Evolutionary conservation across 306 rosid species (phyloP).

Genomic region (Aeschynomene evenia): DNA sequence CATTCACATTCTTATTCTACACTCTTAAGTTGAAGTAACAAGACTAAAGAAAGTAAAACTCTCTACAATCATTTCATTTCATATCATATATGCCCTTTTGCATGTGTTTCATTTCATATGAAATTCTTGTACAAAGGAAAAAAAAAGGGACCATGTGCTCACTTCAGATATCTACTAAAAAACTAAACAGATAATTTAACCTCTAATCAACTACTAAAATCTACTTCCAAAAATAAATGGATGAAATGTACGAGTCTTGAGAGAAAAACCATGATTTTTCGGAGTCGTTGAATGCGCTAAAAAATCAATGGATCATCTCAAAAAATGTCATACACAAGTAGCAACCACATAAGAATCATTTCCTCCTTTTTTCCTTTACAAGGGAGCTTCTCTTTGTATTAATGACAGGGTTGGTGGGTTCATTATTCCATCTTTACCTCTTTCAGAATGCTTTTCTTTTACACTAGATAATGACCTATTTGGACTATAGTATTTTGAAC

Average conservation of each 20-base stretch:
- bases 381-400: conserved; percentile 52
- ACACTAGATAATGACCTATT: conserved; percentile 33
- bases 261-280: neutral
- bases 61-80: neutral
- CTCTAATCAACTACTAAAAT: neutral
- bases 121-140: neutral
- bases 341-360: neutral
- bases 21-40: neutral
- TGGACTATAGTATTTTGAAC: conserved; percentile 44
- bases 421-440: conserved; percentile 61
- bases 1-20: neutral
- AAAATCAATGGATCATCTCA: conserved; percentile 15
- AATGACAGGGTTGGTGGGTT: conserved; percentile 59
- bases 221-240: neutral
- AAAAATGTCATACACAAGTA: neutral
- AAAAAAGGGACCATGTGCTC: neutral
- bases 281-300: neutral
- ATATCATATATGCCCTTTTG: neutral
- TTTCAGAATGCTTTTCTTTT: conserved; percentile 45
- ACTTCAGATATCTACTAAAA: neutral
- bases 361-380: neutral
- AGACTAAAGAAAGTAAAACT: neutral
- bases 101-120: neutral
- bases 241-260: neutral
- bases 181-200: neutral